Evolutionary conservation across 495 filamentous ascomycete species (phyloP).

Genomic region (Sporormia fimetaria): DNA sequence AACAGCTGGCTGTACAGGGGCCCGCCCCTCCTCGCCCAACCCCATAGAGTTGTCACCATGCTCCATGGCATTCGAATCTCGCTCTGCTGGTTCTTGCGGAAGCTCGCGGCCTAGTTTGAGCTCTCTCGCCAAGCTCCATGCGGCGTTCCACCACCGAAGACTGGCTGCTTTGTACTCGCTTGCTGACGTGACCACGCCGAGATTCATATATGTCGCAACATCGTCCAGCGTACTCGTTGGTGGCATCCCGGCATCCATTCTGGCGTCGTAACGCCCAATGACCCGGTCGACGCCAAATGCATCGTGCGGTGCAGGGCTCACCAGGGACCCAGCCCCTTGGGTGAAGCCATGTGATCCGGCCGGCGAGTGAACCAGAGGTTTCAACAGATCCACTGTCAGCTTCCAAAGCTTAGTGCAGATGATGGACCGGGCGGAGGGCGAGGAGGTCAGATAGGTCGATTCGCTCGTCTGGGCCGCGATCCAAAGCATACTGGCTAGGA

Average conservation of each 20-base stretch:
- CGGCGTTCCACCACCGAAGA: slow-evolving; percentile 23
- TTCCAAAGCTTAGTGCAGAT: slow-evolving; percentile 29
- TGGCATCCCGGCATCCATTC: slow-evolving; percentile 8
- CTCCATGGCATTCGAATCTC: slow-evolving; percentile 5
- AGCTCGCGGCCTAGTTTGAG: slow-evolving; percentile 22
- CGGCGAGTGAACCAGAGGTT: slow-evolving; percentile 18
- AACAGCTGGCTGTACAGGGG: slow-evolving; percentile 7
- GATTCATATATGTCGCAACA: slow-evolving; percentile 24
- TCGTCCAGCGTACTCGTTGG: slow-evolving; percentile 21
- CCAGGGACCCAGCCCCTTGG: slow-evolving; percentile 10
- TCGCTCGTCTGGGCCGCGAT: slow-evolving; percentile 35
- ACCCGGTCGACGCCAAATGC: slow-evolving; percentile 17
- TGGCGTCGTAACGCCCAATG: slow-evolving; percentile 11
- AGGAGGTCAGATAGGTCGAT: slow-evolving; percentile 28
- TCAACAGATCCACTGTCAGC: slow-evolving; percentile 29
- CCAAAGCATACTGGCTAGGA: slow-evolving; percentile 35
- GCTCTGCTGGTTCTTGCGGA: slow-evolving; percentile 8
- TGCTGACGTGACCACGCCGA: slow-evolving; percentile 23
- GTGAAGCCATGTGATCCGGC: slow-evolving; percentile 15
- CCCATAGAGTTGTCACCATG: slow-evolving; percentile 6
- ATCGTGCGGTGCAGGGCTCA: slow-evolving; percentile 15
- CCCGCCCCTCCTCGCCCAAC: slow-evolving; percentile 9
- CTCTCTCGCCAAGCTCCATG: slow-evolving; percentile 20
- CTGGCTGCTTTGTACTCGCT: slow-evolving; percentile 26
- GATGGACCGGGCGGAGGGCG: slow-evolving; percentile 25